Evolutionary conservation across 768 basidiomycete genomes (phyloP).

Genomic region (Pilatotrama ljubarskyi): DNA sequence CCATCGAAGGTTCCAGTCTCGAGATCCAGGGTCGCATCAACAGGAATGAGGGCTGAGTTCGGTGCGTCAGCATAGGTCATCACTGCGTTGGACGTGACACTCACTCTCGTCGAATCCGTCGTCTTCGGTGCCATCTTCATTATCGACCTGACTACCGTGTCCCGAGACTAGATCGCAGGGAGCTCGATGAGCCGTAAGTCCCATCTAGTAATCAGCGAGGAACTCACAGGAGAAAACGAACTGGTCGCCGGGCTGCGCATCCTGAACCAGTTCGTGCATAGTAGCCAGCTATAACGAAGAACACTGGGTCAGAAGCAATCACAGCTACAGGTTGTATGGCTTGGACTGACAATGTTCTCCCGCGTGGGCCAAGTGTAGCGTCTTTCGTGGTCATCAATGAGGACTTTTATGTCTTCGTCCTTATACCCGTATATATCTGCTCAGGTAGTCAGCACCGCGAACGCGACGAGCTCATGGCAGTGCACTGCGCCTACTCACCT

Average conservation of each 20-base stretch:
- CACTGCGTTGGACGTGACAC: conserved; percentile 4
- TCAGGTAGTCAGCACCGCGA: no score
- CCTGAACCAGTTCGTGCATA: conserved; percentile 45
- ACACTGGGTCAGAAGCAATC: neutral
- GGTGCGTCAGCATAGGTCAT: neutral
- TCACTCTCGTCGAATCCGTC: conserved; percentile 57
- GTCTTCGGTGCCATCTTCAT: conserved; percentile 44
- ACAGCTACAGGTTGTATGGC: neutral
- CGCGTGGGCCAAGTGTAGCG: conserved; percentile 41
- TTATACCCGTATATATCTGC: conserved; percentile 42
- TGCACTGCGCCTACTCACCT: conserved; percentile 27
- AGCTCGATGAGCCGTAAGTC: neutral
- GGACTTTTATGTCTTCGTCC: conserved; percentile 40
- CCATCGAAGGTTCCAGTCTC: conserved; percentile 11
- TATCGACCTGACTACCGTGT: conserved; percentile 47
- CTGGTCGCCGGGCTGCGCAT: conserved; percentile 46
- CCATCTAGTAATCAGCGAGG: neutral
- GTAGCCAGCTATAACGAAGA: conserved; percentile 38
- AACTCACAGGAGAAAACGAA: conserved; percentile 61
- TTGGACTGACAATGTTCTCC: conserved; percentile 43
- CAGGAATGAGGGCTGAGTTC: conserved; percentile 24
- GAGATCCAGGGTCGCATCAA: conserved; percentile 15
- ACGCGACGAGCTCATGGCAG: no score
- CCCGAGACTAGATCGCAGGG: conserved; percentile 44
- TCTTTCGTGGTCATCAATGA: conserved; percentile 42